Evolutionary conservation across 768 basidiomycete species (phyloP).

Genomic region (Trametes villosa): DNA sequence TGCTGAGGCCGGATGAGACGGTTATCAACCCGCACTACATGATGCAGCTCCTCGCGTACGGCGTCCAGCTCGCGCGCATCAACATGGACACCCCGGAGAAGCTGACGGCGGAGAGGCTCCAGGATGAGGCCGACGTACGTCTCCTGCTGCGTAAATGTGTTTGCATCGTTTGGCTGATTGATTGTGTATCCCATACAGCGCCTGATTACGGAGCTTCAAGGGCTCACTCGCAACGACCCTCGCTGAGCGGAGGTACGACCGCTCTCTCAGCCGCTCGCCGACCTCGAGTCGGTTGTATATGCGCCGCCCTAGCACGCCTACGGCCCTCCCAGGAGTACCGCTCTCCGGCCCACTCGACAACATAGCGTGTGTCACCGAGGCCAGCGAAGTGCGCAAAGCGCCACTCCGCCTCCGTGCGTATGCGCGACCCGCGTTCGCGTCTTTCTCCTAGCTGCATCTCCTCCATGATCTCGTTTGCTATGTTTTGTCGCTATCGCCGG

Average conservation of each 20-base stretch:
- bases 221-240: neutral
- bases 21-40: slow-evolving; percentile 83
- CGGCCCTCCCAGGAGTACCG: no score
- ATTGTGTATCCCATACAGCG: neutral
- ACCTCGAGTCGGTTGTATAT: no score
- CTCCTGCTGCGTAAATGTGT: no score
- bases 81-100: slow-evolving; percentile 25
- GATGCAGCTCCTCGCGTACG: slow-evolving; percentile 72
- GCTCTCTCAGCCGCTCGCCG: no score
- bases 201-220: slow-evolving; percentile 24
- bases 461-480: slow-evolving; percentile 28
- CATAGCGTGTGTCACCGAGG: neutral
- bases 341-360: neutral
- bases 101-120: slow-evolving; percentile 51
- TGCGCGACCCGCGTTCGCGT: neutral
- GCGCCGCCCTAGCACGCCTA: no score
- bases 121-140: slow-evolving; percentile 60
- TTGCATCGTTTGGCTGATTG: no score
- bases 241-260: no score
- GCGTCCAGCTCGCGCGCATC: slow-evolving; percentile 60
- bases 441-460: slow-evolving; percentile 5
- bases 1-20: slow-evolving; percentile 57
- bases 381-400: no score
- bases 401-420: neutral
- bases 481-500: slow-evolving; percentile 13